A percentile compares a stretch with the other conserved stretches of the same genome.
phyloP scores from a whole-genome alignment of 176 grass and related monocot species.

The Aegilops sharonensis region DNA sequence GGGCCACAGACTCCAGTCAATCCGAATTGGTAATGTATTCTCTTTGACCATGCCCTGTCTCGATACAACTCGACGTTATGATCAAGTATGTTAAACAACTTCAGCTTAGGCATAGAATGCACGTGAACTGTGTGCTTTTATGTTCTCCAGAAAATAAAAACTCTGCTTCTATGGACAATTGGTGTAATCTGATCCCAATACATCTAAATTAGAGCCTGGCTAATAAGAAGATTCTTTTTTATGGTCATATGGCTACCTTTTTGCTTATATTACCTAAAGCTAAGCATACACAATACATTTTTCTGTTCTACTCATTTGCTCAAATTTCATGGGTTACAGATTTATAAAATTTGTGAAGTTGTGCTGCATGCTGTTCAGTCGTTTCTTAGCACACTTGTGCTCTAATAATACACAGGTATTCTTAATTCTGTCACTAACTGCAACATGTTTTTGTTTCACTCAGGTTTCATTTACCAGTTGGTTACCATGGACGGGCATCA shows the following conservation, averaged over 20 bases:
- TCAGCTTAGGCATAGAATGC: neutral
- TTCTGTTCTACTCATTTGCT: neutral
- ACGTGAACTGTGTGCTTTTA: neutral
- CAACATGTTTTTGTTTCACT: constrained; percentile 5
- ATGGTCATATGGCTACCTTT: neutral
- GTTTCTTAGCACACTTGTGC: constrained; percentile 6
- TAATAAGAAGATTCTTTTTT: neutral
- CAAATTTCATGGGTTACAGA: neutral
- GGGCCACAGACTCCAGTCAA: constrained; percentile 75
- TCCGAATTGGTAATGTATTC: constrained; percentile 74
- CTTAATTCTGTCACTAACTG: neutral
- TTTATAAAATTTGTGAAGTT: neutral
- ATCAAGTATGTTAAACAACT: neutral
- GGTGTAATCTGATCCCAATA: neutral
- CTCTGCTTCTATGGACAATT: neutral
- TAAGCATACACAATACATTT: neutral
- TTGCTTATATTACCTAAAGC: neutral
- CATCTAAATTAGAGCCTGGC: neutral
- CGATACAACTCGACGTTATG: neutral
- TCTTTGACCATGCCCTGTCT: neutral
- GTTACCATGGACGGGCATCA: constrained; percentile 86
- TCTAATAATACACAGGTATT: neutral
- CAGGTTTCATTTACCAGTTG: constrained; percentile 95
- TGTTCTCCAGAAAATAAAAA: neutral
- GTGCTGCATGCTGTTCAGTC: neutral